Base-by-base conservation (phyloP, 352 stramenopile species). In the Phytophthora foliorum region DNA sequence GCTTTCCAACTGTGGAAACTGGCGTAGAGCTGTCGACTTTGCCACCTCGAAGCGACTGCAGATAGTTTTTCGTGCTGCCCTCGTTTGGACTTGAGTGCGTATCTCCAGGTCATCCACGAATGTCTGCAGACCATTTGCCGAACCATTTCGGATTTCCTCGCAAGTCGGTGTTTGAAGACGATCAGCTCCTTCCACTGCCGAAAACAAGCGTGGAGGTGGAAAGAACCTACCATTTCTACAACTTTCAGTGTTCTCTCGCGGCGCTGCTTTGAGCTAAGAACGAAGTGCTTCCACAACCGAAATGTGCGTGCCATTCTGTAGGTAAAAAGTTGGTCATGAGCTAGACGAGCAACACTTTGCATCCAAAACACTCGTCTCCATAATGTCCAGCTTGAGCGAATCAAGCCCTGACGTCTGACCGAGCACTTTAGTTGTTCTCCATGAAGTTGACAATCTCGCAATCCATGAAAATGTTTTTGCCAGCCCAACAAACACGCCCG, bases 1-100 rank as follows among this genome's bases (percentile, higher is more conserved):
- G 67, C 50, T 56, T 82, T 84, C 78, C 78, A 86, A 2, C 39
- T 55, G 8, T 71, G 54, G 21, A 86, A 86, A 24, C 31, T 72
- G 10, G 29, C 45, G 6, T 67, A 54, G 8, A 80, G 21, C 6
- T 69, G 69, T 44, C 65, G 48, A 34, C 52, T 51, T 41, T 80
- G 63, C 69, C 77, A 77, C 25, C 42, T 75, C n/a, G 22, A 69
- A 13, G 75, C 14, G 25, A 68, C 75, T 0, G 7, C 44, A 5
- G 51, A 45, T 2, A 81, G 52, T 57, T 58, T 61, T 34, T 54
- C 22, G 14, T 52, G 44, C 21, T 76, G 74, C 3, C 42, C 31
- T 38, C 54, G 59, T 6, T 65, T 58, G 2, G n/a, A 41, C 21
- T 65, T 13, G n/a, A 77, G 61, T 10, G 45, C 57, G 0, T 17